Conservation (phyloP, 148 eudicot genomes). For the Rhododendron griersonianum region DNA sequence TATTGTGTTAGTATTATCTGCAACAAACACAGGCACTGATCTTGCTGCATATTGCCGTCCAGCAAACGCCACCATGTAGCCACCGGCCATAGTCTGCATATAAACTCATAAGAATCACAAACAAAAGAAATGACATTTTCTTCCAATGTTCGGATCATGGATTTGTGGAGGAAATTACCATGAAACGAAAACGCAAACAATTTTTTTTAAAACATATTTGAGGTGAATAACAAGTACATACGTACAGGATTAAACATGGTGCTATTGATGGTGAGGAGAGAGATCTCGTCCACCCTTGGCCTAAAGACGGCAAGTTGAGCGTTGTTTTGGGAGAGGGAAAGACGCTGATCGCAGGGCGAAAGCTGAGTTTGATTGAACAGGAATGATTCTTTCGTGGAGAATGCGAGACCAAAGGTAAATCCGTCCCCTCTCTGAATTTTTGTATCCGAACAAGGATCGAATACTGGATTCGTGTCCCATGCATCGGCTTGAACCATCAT, state of each 20-base stretch:
- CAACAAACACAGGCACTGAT: slow-evolving; percentile 65
- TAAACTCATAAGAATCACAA: neutral
- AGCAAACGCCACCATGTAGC: slow-evolving; percentile 94
- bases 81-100: slow-evolving; percentile 44
- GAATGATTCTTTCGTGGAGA: slow-evolving; percentile 54
- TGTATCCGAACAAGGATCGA: slow-evolving; percentile 68
- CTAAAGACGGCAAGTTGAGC: slow-evolving; percentile 66
- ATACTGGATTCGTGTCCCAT: slow-evolving; percentile 48
- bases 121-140: neutral
- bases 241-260: slow-evolving; percentile 50
- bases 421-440: slow-evolving; percentile 61
- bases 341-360: slow-evolving; percentile 80
- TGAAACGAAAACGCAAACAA: neutral
- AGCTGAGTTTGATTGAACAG: slow-evolving; percentile 57
- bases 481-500: slow-evolving; percentile 23
- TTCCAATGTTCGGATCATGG: neutral
- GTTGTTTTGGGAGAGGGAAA: slow-evolving; percentile 29
- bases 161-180: neutral
- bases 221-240: slow-evolving; percentile 17
- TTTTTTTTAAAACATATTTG: neutral
- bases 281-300: slow-evolving; percentile 77
- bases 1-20: slow-evolving; percentile 39
- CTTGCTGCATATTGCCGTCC: slow-evolving; percentile 77
- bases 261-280: slow-evolving; percentile 65
- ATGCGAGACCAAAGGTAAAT: slow-evolving; percentile 66